phyloP scores from a whole-genome alignment of 2,329 filamentous ascomycete species.

The Calonectria hawksworthii region DNA sequence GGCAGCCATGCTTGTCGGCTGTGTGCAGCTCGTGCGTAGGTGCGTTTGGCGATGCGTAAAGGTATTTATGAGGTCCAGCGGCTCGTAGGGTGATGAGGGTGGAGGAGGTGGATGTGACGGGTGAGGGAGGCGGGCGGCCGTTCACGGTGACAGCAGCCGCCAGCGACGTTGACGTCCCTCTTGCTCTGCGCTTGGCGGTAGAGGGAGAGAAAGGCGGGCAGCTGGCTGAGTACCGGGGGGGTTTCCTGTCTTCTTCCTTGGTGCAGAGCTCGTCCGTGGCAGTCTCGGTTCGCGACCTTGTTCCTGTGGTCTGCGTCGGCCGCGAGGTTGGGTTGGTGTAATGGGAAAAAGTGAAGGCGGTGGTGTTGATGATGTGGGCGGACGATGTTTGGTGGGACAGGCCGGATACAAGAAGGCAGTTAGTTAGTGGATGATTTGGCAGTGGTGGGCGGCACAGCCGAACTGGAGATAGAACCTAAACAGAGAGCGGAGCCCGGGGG shows the following conservation, averaged over 20 bases:
- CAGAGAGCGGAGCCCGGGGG: constrained; percentile 12
- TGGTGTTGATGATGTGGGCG: constrained; percentile 29
- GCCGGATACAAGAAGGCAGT: constrained; percentile 15
- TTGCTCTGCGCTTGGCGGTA: constrained; percentile 13
- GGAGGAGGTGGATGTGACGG: background rate
- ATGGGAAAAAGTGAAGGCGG: constrained; percentile 22
- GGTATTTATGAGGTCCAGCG: background rate
- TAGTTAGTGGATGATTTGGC: constrained; percentile 25
- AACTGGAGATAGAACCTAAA: constrained; percentile 22
- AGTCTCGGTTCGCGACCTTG: background rate
- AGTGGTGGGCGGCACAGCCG: constrained; percentile 18
- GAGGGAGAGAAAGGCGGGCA: constrained; percentile 8
- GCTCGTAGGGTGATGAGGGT: constrained; percentile 4
- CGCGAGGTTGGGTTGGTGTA: constrained; percentile 16
- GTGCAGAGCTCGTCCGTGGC: background rate
- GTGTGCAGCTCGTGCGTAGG: constrained; percentile 16
- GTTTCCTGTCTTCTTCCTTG: background rate
- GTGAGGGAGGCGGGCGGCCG: constrained; percentile 11
- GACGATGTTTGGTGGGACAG: constrained; percentile 24
- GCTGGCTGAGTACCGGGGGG: background rate
- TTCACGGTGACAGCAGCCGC: constrained; percentile 28
- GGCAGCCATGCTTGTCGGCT: constrained; percentile 40
- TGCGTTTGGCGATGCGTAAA: background rate
- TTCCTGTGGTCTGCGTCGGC: background rate
- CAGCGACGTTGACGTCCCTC: constrained; percentile 8